Conservation (phyloP, 1,284 basidiomycete genomes). For the Cryptococcus floricola region DNA sequence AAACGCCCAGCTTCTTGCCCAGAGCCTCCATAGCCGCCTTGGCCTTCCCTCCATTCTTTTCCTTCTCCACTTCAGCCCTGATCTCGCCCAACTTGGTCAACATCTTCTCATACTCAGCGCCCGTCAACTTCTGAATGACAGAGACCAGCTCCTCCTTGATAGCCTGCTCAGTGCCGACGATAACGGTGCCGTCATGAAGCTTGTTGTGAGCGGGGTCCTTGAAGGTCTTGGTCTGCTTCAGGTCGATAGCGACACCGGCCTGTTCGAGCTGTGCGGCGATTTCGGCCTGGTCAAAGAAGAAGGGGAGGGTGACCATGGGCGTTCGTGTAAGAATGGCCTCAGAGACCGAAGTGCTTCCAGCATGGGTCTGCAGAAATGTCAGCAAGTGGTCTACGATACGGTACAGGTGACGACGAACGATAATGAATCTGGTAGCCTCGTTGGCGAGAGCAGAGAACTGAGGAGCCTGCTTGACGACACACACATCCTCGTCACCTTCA, state of each 20-base stretch:
- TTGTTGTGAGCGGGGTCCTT: constrained; percentile 9
- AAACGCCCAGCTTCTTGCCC: not conserved
- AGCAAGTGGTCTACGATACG: no score
- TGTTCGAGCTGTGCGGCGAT: constrained; percentile 1
- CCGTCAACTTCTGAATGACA: constrained; percentile 9
- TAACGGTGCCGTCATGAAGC: constrained; percentile 22
- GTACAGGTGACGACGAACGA: constrained; percentile 3
- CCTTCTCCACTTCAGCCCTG: constrained; percentile 6
- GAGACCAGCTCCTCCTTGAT: constrained; percentile 24
- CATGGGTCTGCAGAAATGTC: constrained; percentile 14
- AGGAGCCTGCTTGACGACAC: constrained; percentile 23
- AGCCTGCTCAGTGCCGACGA: constrained; percentile 27
- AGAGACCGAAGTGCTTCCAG: constrained; percentile 11
- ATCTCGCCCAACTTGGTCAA: constrained; percentile 18
- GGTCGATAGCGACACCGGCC: constrained; percentile 10
- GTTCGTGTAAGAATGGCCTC: constrained; percentile 15
- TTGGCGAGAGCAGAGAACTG: constrained; percentile 23
- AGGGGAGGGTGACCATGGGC: constrained; percentile 20
- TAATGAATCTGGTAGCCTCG: constrained; percentile 17
- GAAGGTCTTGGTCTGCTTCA: constrained; percentile 26
- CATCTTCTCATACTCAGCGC: constrained; percentile 17
- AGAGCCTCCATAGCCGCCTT: constrained; percentile 18
- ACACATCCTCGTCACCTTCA: constrained; percentile 7
- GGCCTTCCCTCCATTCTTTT: constrained; percentile 15
- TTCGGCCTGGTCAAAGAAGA: constrained; percentile 28